Conservation (phyloP, 805 yeast species). For the Kuraishia ogatae region DNA sequence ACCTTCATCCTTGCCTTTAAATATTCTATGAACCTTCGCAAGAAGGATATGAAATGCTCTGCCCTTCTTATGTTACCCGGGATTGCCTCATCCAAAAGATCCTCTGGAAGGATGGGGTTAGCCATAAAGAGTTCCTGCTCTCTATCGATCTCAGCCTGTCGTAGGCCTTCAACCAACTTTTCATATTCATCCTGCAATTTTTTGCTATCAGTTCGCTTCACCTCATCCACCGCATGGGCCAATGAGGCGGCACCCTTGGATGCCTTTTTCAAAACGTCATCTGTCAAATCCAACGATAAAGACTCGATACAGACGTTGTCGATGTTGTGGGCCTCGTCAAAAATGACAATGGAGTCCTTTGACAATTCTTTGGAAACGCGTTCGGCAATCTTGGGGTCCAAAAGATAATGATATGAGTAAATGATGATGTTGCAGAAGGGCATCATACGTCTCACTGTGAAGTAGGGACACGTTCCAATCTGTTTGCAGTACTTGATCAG, state of each 20-base stretch:
- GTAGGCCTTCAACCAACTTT: conserved; percentile 79
- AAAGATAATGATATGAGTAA: conserved; percentile 90
- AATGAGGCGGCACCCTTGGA: conserved; percentile 78
- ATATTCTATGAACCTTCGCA: conserved; percentile 89
- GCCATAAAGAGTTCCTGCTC: conserved; percentile 69
- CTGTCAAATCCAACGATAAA: conserved; percentile 82
- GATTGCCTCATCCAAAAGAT: conserved; percentile 81
- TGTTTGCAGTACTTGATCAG: conserved; percentile 68
- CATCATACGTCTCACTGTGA: conserved; percentile 96
- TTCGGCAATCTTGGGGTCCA: conserved; percentile 96
- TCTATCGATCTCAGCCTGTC: conserved; percentile 62
- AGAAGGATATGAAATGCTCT: conserved; percentile 90
- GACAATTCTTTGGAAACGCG: conserved; percentile 89
- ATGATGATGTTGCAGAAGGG: conserved; percentile 88
- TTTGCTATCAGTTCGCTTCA: conserved; percentile 73
- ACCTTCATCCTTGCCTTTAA: conserved; percentile 97
- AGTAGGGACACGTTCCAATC: conserved; percentile 87
- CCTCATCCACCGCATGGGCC: conserved; percentile 75
- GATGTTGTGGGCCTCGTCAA: conserved; percentile 98
- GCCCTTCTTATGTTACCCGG: conserved; percentile 98
- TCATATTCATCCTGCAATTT: conserved; percentile 87
- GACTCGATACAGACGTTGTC: conserved; percentile 99
- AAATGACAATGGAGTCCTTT: conserved; percentile 87
- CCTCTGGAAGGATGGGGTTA: conserved; percentile 81
- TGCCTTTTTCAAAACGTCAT: conserved; percentile 80